Percentiles rank a stretch among this genome's conserved stretches.
These are phyloP conservation scores for Beauveria asiatica DNA, from an alignment of 2,329 filamentous ascomycete genomes.

Conservation along the genomic window DNA sequence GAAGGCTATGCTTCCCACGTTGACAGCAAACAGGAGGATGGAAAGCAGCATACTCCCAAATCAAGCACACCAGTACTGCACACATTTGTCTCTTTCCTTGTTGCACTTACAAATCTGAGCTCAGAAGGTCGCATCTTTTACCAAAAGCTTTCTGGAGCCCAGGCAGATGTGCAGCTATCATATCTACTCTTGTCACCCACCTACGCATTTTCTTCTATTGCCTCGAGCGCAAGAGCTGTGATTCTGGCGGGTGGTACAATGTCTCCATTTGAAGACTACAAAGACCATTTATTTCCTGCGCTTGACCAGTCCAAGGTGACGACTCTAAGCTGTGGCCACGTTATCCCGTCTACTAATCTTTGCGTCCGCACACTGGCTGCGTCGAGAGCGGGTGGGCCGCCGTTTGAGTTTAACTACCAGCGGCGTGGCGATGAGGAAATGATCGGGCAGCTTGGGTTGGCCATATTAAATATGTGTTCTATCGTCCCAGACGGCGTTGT, in stretches of 20 bases:
- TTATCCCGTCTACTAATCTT: slow-evolving; percentile 76
- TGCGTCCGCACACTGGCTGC: slow-evolving; percentile 63
- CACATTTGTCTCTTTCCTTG: slow-evolving; percentile 54
- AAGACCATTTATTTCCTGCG: slow-evolving; percentile 74
- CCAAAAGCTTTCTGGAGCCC: slow-evolving; percentile 33
- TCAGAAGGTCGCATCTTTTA: slow-evolving; percentile 60
- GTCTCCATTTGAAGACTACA: slow-evolving; percentile 93
- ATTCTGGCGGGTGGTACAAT: slow-evolving; percentile 93
- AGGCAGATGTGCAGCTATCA: slow-evolving; percentile 53
- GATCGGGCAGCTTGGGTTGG: slow-evolving; percentile 65
- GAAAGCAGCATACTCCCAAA: slow-evolving; percentile 16
- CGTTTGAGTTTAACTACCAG: slow-evolving; percentile 83
- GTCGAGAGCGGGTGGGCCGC: slow-evolving; percentile 32
- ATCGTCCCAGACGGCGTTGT: slow-evolving; percentile 83
- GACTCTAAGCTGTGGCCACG: slow-evolving; percentile 87
- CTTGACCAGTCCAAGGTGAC: slow-evolving; percentile 54
- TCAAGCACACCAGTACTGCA: slow-evolving; percentile 44
- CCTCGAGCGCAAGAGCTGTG: slow-evolving; percentile 74
- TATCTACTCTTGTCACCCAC: slow-evolving; percentile 90
- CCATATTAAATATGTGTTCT: slow-evolving; percentile 62
- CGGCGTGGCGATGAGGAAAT: slow-evolving; percentile 60
- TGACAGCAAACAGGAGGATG: slow-evolving; percentile 37
- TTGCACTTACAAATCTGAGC: slow-evolving; percentile 79
- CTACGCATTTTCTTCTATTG: slow-evolving; percentile 81
- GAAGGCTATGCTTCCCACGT: slow-evolving; percentile 72